Base-by-base conservation (phyloP, 148 eudicot genomes). In the Polygonum aviculare region DNA sequence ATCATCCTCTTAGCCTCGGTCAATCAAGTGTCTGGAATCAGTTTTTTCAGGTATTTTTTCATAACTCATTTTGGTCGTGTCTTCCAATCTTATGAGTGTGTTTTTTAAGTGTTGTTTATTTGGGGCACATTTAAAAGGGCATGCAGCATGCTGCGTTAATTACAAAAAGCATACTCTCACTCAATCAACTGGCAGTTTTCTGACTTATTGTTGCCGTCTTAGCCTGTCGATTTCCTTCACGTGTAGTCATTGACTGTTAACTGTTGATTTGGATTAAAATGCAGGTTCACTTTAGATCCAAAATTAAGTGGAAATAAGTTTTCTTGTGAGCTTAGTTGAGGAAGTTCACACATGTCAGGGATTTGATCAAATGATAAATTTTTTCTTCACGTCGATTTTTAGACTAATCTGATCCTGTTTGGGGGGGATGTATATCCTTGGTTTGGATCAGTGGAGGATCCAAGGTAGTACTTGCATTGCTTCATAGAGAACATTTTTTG, bases 1-100 rank as follows among this genome's bases (percentile, higher is more conserved):
- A 96, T 77, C 99, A 96, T 84, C 99, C 99, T 88, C 81, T 96
- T 75, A 96, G 98, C 82, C 97, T 91, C 73, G 99, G 94, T 59
- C 83, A 88, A 84, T 89, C 88, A 63, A 96, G 99, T 83, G 80
- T 90, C 18, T 96, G 99, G 99, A 93, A 96, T 78, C 91, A 91
- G 85, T 96, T 88, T 72, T 96, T 96, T 79, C 98, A 96, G 99
- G 99, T 96, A 86, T 59, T 19, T 31, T 65, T 60, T 62, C 49
- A 21, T 21, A 72, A 44, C 47, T 44, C 9, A 8, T 48, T 72
- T 48, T 44, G 35, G 41, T 69, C 67, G 19, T 67, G 38, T 45
- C 45, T 67, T 38, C 50, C 33, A 67, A 16, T 49, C 21, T 19
- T 31, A 7, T 67, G 18, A 26, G 12, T n/a, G 16, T 39, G 9